These are phyloP conservation scores for Asterophora parasitica DNA, from an alignment of 768 basidiomycete species.

Conservation along the genomic window DNA sequence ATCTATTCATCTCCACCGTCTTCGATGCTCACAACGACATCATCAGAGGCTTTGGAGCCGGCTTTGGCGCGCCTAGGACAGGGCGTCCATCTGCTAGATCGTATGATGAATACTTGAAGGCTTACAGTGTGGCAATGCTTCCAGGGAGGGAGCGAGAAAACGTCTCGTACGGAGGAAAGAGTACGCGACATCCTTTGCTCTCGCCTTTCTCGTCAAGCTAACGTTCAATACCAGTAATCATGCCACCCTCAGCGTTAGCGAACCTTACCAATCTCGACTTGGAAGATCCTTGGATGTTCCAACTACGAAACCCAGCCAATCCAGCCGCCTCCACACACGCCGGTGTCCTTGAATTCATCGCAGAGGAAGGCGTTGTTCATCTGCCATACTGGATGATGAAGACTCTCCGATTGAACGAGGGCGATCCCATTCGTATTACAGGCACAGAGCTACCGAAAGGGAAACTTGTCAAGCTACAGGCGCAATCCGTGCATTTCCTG, in stretches of 20 bases:
- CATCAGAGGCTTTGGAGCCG: conserved; percentile 49
- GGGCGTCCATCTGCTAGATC: conserved; percentile 60
- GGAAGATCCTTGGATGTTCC: conserved; percentile 93
- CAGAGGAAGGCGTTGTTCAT: conserved; percentile 92
- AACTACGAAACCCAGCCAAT: conserved; percentile 87
- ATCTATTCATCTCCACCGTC: conserved; percentile 11
- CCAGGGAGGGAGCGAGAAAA: conserved; percentile 84
- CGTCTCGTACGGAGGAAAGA: conserved; percentile 95
- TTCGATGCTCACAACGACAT: conserved; percentile 7
- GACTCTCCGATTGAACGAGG: conserved; percentile 87
- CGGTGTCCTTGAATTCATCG: conserved; percentile 98
- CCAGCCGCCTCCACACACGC: conserved; percentile 85
- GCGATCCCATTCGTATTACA: conserved; percentile 90
- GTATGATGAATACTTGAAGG: conserved; percentile 91
- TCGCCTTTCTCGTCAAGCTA: conserved; percentile 7
- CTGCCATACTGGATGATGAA: conserved; percentile 99
- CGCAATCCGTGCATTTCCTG: conserved; percentile 91
- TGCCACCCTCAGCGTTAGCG: conserved; percentile 94
- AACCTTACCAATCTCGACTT: conserved; percentile 84
- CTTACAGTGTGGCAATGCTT: conserved; percentile 94
- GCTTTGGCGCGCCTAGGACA: conserved; percentile 36
- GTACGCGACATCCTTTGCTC: conserved; percentile 36
- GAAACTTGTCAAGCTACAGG: conserved; percentile 94
- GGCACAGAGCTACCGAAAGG: conserved; percentile 88
- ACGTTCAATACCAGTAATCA: conserved; percentile 62